These are phyloP conservation scores for Leccinum disarticulatum DNA, from an alignment of 768 basidiomycete species.

Conservation along the genomic window DNA sequence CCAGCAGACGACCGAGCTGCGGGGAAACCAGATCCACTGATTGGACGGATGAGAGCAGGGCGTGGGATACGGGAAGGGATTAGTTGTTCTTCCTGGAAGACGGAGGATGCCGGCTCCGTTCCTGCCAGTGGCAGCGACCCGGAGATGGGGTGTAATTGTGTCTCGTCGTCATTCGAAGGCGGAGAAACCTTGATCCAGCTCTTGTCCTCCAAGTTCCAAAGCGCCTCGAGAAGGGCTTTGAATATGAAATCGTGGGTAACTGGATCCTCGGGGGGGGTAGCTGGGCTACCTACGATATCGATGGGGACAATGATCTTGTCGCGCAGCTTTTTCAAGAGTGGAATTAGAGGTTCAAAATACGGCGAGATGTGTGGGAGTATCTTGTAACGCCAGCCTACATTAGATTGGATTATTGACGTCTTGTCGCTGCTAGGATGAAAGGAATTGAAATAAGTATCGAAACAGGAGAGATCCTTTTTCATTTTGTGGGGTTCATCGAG, in stretches of 20 bases:
- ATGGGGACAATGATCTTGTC: not conserved
- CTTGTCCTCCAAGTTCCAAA: not conserved
- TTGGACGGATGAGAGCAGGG: not conserved
- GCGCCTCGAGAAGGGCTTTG: not conserved
- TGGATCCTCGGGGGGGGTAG: not conserved
- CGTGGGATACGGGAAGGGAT: not conserved
- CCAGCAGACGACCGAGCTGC: not conserved
- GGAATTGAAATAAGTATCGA: not conserved
- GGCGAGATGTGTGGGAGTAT: not conserved
- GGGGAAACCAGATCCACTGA: not conserved
- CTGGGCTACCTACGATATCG: not conserved
- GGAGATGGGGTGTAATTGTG: too few relatives aligned
- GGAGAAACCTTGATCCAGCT: not conserved
- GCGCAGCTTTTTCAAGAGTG: not conserved
- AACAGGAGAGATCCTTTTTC: not conserved
- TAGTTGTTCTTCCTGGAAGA: too few relatives aligned
- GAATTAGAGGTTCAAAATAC: not conserved
- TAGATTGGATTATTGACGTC: not conserved
- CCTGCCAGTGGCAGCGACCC: too few relatives aligned
- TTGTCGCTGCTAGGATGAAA: not conserved
- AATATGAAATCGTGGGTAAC: not conserved
- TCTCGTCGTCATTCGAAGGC: too few relatives aligned
- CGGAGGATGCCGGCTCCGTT: too few relatives aligned
- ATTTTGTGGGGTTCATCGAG: not conserved
- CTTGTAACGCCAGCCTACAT: not conserved